Evolutionary conservation across 2,329 filamentous ascomycete genomes (phyloP), one percentile per base, ranked within the genome.

Genomic region (Monosporascus sp.): DNA sequence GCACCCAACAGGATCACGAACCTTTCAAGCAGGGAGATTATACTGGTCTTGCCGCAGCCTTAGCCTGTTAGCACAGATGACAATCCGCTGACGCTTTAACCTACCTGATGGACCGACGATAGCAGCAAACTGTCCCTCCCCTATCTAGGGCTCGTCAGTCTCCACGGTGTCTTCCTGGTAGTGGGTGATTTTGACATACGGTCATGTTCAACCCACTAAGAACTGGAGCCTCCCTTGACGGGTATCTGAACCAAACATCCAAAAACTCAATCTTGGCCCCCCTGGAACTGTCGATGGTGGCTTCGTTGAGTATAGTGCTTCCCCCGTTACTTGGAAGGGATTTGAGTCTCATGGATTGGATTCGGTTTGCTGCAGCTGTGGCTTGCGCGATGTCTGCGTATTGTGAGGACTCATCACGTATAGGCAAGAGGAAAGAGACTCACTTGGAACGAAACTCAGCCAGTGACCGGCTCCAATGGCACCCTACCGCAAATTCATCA

Each of bases 111-210:
- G 79, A 1, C 87, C 87, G 7, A 90, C 86, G 1, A 90, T 75
- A 1, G 85, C 87, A 1, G 81, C 84, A 63, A 88, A 90, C 64
- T 88, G 83, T 1, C 86, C 86, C 56, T 82, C 83, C 58, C 84
- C 74, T 51, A 90, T 81, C 26, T 68, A 41, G 20, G 52, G 16
- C 2, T 36, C 50, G 50, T 63, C 49, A 64, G 48, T 41, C 47
- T 31, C 45, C 11, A 4, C 26, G 51, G 17, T 2, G 9, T 24
- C 9, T 34, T 17, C 44, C 36, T 20, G 44, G 7, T 6, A 20
- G 16, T 45, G 11, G 17, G 2, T 20, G 11, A 16, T 26, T 20
- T 26, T 5, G 43, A 19, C 62, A 58, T 61, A 68, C 65, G 36
- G 76, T 81, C 58, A 91, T 73, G 62, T 78, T 84, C 52, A 91